Evolutionary conservation across 305 asterid genomes (phyloP).

Genomic region (Rubia peregrina): DNA sequence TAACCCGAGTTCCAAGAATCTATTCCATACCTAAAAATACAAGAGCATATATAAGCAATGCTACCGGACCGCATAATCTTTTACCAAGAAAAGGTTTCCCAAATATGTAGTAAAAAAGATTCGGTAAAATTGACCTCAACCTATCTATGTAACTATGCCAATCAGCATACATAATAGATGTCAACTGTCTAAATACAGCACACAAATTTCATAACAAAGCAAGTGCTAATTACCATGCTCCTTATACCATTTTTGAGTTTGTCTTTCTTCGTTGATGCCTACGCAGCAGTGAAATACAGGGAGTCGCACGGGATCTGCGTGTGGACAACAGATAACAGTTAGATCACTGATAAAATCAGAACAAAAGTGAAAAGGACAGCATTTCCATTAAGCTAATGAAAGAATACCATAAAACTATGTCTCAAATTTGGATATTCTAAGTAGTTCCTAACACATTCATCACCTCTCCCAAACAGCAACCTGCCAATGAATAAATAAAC

Average conservation of each 20-base stretch:
- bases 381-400: not conserved
- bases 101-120: not conserved
- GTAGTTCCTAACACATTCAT: not conserved
- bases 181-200: not conserved
- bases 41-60: not conserved
- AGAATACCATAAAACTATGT: not conserved
- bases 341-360: slow-evolving; percentile 10
- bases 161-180: not conserved
- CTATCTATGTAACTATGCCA: not conserved
- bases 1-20: slow-evolving; percentile 81
- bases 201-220: not conserved
- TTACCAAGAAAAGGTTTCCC: too few species aligned
- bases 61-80: not conserved
- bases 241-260: slow-evolving; percentile 65
- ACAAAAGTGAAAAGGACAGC: not conserved
- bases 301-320: slow-evolving; percentile 68
- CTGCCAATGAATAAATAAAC: not conserved
- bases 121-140: not conserved
- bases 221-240: slow-evolving; percentile 50
- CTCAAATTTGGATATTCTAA: not conserved
- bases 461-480: not conserved
- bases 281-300: slow-evolving; percentile 82
- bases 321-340: slow-evolving; percentile 12
- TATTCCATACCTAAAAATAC: slow-evolving; percentile 63
- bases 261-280: slow-evolving; percentile 66